Evolutionary conservation across 2,329 filamentous ascomycete species (phyloP), one percentile per base, ranked within the genome.

Genomic region (Monilinia fructigena): DNA sequence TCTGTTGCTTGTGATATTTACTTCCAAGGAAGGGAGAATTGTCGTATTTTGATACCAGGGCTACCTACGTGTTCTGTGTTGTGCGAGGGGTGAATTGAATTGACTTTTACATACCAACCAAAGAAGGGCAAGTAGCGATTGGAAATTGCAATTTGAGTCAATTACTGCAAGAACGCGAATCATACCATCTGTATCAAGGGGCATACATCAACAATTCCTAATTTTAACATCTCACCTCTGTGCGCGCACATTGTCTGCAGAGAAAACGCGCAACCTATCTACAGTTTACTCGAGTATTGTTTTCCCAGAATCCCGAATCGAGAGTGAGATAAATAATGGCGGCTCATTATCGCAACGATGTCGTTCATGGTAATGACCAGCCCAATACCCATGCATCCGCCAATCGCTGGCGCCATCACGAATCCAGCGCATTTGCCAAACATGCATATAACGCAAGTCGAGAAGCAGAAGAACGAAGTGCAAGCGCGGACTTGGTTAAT

Each of bases 331-430:
- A 18, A 60, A 70, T 40, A 67, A 75, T 75, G 74, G 71, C 73
- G 28, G 64, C 56, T 55, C 64, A 62, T 20, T 28, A 54, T 55
- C 64, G 64, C 61, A 73, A 75, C 63, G 68, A 73, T 40, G 14
- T 74, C 10, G 63, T 74, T 3, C 66, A 73, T 63, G 74, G 74
- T 2, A 45, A 60, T 60, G 70, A 75, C 47, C 72, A 73, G 62
- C 28, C 68, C 67, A 86, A 87, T 72, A 84, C 83, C 3, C 78
- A 88, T 73, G 82, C 82, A 48, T 88, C 86, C 11, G 72, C 81
- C 52, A 86, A 79, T 73, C 80, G 79, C 71, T 89, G 86, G 86
- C 83, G 86, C 65, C 86, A 89, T 74, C 84, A 88, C 74, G 86
- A 89, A 74, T 88, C 86, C 1, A 79, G 79, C 16, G 79, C 84